These are phyloP conservation scores for Ogataea hybrid DNA, from an alignment of 1,139 yeast species.

Conservation along the genomic window DNA sequence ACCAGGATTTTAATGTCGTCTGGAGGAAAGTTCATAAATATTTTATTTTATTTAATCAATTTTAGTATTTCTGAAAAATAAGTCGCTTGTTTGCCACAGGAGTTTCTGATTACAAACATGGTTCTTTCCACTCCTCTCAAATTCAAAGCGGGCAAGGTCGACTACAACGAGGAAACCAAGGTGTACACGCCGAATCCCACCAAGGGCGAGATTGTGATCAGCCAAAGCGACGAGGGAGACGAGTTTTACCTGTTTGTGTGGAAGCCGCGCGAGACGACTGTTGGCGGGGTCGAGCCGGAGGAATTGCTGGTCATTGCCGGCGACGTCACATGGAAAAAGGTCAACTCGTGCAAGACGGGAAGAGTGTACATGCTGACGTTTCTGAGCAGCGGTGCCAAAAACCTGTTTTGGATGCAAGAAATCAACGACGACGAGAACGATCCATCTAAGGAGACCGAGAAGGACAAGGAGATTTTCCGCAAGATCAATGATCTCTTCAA, in stretches of 20 bases:
- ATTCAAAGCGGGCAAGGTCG: slow-evolving; percentile 87
- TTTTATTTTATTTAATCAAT: neutral
- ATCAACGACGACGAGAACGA: slow-evolving; percentile 62
- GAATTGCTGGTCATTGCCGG: slow-evolving; percentile 88
- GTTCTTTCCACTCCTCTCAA: slow-evolving; percentile 35
- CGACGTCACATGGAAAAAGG: slow-evolving; percentile 80
- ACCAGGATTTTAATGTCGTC: slow-evolving; percentile 50
- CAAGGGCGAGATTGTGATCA: slow-evolving; percentile 70
- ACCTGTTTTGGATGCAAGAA: slow-evolving; percentile 91
- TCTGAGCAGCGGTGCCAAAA: slow-evolving; percentile 78
- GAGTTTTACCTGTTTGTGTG: slow-evolving; percentile 59
- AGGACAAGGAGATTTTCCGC: slow-evolving; percentile 54
- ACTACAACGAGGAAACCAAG: slow-evolving; percentile 65
- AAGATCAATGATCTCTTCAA: slow-evolving; percentile 56
- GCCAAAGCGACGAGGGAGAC: slow-evolving; percentile 57
- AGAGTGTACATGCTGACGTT: slow-evolving; percentile 83
- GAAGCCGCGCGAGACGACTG: slow-evolving; percentile 50
- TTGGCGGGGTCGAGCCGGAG: slow-evolving; percentile 48
- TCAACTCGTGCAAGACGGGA: slow-evolving; percentile 75
- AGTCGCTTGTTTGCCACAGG: slow-evolving; percentile 9
- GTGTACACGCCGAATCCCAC: slow-evolving; percentile 73
- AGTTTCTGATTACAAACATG: slow-evolving; percentile 7
- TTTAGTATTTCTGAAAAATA: too few species aligned
- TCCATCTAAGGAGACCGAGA: slow-evolving; percentile 51
- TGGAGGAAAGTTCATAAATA: slow-evolving; percentile 59